Conservation (phyloP, 345 rosid genomes). For the Laguncularia racemosa region DNA sequence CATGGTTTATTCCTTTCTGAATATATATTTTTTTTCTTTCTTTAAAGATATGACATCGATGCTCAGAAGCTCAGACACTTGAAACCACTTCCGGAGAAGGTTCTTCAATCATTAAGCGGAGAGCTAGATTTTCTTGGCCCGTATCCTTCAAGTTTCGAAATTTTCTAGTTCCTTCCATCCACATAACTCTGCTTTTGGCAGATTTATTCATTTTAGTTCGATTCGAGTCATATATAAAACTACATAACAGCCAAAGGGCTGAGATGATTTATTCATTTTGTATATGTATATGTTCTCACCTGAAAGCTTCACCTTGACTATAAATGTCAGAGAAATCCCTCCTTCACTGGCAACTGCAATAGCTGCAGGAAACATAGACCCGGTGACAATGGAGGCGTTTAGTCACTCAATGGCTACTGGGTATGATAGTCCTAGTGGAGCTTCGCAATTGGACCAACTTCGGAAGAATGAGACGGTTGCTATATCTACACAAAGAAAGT, state of each 20-base stretch:
- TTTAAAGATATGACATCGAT: conserved; percentile 53
- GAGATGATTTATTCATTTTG: too few relatives aligned
- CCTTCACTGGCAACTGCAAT: conserved; percentile 66
- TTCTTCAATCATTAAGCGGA: conserved; percentile 34
- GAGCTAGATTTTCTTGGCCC: conserved; percentile 83
- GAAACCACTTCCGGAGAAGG: conserved; percentile 54
- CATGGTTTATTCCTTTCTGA: not conserved
- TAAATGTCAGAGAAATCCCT: conserved; percentile 48
- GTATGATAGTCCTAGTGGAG: conserved; percentile 6
- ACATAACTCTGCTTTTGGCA: not conserved
- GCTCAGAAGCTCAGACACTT: conserved; percentile 47
- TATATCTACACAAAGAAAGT: conserved; percentile 12
- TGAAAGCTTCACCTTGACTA: conserved; percentile 8
- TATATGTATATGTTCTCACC: too few relatives aligned
- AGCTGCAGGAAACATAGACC: conserved; percentile 72
- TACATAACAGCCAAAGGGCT: too few relatives aligned
- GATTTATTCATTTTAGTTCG: not conserved
- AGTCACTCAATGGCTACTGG: conserved; percentile 22
- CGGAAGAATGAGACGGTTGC: conserved; percentile 19
- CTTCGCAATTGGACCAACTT: conserved; percentile 11
- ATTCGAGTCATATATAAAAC: not conserved
- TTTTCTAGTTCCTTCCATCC: not conserved
- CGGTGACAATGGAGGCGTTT: conserved; percentile 63
- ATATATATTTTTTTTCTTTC: not conserved
- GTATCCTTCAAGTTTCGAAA: conserved; percentile 43